Conservation (phyloP, 768 basidiomycete genomes). For the Boletus subparvulus region DNA sequence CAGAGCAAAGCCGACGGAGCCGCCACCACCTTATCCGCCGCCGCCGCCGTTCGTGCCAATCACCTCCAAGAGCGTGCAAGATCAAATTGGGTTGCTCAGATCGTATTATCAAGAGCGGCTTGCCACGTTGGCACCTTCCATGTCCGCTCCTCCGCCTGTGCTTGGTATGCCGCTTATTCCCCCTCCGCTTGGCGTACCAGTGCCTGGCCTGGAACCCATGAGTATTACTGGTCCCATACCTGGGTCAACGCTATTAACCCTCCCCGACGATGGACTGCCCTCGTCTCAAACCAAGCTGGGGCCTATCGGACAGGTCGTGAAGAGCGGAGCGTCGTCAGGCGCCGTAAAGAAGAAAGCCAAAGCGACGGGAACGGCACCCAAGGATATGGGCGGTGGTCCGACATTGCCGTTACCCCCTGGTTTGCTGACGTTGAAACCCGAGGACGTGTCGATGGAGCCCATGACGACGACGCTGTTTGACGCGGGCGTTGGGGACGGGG, state of each 20-base stretch:
- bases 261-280: slow-evolving; percentile 66
- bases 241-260: slow-evolving; percentile 30
- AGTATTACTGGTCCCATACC: neutral
- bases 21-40: slow-evolving; percentile 80
- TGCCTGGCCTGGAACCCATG: neutral
- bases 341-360: slow-evolving; percentile 62
- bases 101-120: slow-evolving; percentile 68
- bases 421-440: slow-evolving; percentile 19
- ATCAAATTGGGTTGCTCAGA: slow-evolving; percentile 85
- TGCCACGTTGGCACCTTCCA: slow-evolving; percentile 37
- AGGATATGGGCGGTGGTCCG: slow-evolving; percentile 21
- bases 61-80: slow-evolving; percentile 58
- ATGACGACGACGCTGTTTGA: slow-evolving; percentile 14
- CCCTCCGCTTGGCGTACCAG: slow-evolving; percentile 5
- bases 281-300: slow-evolving; percentile 69
- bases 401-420: slow-evolving; percentile 19
- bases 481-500: slow-evolving; percentile 5
- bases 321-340: slow-evolving; percentile 43
- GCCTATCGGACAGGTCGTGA: slow-evolving; percentile 73
- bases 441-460: slow-evolving; percentile 22
- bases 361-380: slow-evolving; percentile 23
- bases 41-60: slow-evolving; percentile 81
- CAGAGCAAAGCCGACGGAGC: slow-evolving; percentile 67
- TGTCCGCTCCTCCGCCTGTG: slow-evolving; percentile 18
- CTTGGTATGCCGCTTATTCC: slow-evolving; percentile 19